phyloP scores from a whole-genome alignment of 345 rosid species.

The Brassica napus region DNA sequence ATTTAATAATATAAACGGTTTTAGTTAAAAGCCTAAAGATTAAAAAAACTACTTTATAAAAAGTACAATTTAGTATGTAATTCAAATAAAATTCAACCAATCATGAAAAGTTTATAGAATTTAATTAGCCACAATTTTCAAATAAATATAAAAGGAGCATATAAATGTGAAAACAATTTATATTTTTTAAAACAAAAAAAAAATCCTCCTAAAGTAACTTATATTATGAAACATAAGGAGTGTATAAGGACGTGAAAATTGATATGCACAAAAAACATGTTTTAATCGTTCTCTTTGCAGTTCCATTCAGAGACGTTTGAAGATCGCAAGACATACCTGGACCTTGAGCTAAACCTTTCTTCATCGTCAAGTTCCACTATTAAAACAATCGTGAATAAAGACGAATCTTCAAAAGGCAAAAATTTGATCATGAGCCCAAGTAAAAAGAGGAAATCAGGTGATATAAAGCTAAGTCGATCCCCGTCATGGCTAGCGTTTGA shows the following conservation, averaged over 20 bases:
- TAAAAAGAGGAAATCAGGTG: conserved; percentile 18
- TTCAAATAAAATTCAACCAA: too few species aligned
- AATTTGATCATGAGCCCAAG: conserved; percentile 23
- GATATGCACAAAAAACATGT: neutral
- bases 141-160: too few species aligned
- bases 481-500: conserved; percentile 61
- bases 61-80: too few species aligned
- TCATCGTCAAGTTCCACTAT: conserved; percentile 41
- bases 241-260: neutral
- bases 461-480: conserved; percentile 33
- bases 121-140: too few species aligned
- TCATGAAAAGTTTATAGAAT: too few species aligned
- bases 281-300: conserved; percentile 5
- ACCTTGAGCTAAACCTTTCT: conserved; percentile 68
- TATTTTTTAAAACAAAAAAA: too few species aligned
- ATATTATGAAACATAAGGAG: too few species aligned
- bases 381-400: conserved; percentile 23
- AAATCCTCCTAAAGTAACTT: too few species aligned
- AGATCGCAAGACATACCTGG: conserved; percentile 52
- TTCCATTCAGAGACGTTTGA: conserved; percentile 39
- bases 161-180: too few species aligned
- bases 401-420: conserved; percentile 21
- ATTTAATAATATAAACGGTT: too few species aligned
- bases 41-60: too few species aligned
- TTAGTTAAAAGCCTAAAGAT: too few species aligned